phyloP scores from a whole-genome alignment of 148 eudicot species.

The Rhododendron ovatum region DNA sequence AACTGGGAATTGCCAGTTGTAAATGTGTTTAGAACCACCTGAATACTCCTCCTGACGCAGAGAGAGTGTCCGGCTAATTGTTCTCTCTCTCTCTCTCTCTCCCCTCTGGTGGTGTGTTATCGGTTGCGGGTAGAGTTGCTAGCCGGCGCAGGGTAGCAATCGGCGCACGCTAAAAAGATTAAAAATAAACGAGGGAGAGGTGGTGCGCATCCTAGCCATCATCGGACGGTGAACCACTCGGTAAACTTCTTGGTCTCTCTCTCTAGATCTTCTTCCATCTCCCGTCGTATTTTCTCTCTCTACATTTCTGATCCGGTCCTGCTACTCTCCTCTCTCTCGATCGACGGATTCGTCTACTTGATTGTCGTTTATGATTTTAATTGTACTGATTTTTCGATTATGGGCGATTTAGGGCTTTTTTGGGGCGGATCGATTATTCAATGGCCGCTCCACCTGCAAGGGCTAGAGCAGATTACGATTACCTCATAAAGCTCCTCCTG shows the following conservation, averaged over 20 bases:
- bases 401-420: slow-evolving; percentile 20
- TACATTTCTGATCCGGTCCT: slow-evolving; percentile 6
- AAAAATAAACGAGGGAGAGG: background rate
- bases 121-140: background rate
- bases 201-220: slow-evolving; percentile 16
- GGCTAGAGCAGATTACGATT: slow-evolving; percentile 91
- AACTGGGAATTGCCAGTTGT: background rate
- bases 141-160: background rate
- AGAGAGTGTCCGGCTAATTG: background rate
- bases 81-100: background rate
- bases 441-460: slow-evolving; percentile 98
- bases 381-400: background rate
- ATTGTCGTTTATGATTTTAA: slow-evolving; percentile 5
- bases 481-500: slow-evolving; percentile 76
- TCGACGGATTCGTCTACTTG: background rate
- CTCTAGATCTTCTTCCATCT: slow-evolving; percentile 8
- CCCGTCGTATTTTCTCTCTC: slow-evolving; percentile 9
- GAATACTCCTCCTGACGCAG: background rate
- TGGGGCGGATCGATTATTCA: slow-evolving; percentile 22
- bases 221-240: slow-evolving; percentile 8
- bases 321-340: background rate
- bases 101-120: background rate
- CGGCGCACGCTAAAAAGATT: background rate
- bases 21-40: background rate
- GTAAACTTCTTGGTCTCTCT: background rate